These are phyloP conservation scores for Neurospora sublineolata DNA, from an alignment of 495 filamentous ascomycete species.

Conservation along the genomic window DNA sequence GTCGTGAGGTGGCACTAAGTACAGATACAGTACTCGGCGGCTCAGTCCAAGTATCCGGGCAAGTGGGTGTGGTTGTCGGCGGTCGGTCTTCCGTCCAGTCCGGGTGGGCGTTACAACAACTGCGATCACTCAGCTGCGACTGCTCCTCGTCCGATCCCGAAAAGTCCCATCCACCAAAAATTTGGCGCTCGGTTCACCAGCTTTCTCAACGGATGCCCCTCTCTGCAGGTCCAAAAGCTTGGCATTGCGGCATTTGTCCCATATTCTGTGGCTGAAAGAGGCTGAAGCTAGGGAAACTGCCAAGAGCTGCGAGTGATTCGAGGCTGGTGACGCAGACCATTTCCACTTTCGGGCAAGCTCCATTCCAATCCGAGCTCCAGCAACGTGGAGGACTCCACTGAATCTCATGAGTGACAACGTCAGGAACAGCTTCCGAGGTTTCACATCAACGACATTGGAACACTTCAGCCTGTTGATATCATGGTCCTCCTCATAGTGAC, in stretches of 20 bases:
- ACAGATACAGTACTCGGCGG: neutral
- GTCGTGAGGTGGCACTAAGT: neutral
- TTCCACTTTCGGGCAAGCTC: neutral
- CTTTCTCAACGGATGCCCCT: neutral
- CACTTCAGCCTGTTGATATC: neutral
- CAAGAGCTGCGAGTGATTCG: neutral
- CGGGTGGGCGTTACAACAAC: neutral
- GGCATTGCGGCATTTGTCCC: neutral
- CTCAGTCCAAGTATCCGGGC: neutral
- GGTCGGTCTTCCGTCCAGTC: neutral
- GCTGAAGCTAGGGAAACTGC: neutral
- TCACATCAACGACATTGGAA: neutral
- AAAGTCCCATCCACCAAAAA: conserved; percentile 18
- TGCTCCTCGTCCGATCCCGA: conserved; percentile 10
- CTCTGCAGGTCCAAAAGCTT: neutral
- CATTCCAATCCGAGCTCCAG: neutral
- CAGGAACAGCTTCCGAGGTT: neutral
- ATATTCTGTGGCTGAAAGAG: neutral
- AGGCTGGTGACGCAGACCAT: neutral
- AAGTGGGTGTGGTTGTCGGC: neutral
- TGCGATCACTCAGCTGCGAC: neutral
- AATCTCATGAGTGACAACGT: neutral
- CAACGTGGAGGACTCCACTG: neutral
- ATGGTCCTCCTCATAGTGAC: conserved; percentile 82
- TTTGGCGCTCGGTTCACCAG: conserved; percentile 3